These are phyloP conservation scores for Colletotrichum cuscutae DNA, from an alignment of 2,329 filamentous ascomycete species.

Conservation along the genomic window DNA sequence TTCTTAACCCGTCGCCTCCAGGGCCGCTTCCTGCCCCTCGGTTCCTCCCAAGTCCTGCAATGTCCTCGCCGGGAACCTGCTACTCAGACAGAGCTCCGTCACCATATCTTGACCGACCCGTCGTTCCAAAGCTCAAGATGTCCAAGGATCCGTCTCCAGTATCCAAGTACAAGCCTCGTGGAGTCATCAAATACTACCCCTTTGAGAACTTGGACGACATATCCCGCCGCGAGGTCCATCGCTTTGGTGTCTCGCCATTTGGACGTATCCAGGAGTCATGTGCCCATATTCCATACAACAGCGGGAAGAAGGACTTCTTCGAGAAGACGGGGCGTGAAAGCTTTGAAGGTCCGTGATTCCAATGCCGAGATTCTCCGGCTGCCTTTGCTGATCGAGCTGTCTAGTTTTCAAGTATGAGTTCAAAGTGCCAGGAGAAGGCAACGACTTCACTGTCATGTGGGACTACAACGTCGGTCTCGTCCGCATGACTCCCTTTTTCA, in stretches of 20 bases:
- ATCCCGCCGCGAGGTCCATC: slow-evolving; percentile 66
- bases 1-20: slow-evolving; percentile 71
- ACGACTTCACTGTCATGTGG: slow-evolving; percentile 87
- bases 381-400: slow-evolving; percentile 11
- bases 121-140: slow-evolving; percentile 64
- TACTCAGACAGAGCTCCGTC: slow-evolving; percentile 45
- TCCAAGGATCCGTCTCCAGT: slow-evolving; percentile 73
- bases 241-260: slow-evolving; percentile 74
- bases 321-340: slow-evolving; percentile 87
- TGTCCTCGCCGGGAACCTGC: slow-evolving; percentile 48
- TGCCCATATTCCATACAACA: slow-evolving; percentile 91
- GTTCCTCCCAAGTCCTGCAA: slow-evolving; percentile 54
- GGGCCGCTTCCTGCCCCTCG: slow-evolving; percentile 51
- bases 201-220: slow-evolving; percentile 73
- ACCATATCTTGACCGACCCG: slow-evolving; percentile 39
- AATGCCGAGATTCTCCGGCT: neutral
- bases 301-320: slow-evolving; percentile 89
- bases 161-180: slow-evolving; percentile 69
- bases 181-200: slow-evolving; percentile 78
- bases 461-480: slow-evolving; percentile 96
- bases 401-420: slow-evolving; percentile 89
- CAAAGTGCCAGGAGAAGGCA: slow-evolving; percentile 72
- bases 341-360: slow-evolving; percentile 77
- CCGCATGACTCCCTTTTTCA: slow-evolving; percentile 94
- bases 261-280: slow-evolving; percentile 70